Evolutionary conservation across 2,329 filamentous ascomycete species (phyloP), one percentile per base, ranked within the genome.

Genomic region (Penicillium sp.): DNA sequence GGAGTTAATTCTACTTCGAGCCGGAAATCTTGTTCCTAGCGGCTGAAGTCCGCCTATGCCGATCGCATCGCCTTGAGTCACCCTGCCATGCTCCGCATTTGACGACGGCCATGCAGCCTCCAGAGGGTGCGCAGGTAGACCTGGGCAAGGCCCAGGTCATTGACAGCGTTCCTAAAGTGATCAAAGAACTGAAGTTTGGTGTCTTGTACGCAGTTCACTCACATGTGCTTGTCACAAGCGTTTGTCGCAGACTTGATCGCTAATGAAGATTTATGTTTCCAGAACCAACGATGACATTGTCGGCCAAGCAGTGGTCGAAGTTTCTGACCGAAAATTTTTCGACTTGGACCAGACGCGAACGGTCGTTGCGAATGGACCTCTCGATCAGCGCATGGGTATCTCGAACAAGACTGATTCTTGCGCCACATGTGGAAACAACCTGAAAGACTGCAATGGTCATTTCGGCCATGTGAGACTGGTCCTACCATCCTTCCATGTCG

Each of bases 211-310:
- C 69, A 54, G 56, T 69, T 56, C 72, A 68, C 43, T 50, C 48
- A 31, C 45, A 41, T 36, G 23, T 51, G 49, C 49, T 55, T 51
- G 27, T 38, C 44, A 41, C 43, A 33, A 48, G 16, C 34, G 38
- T 57, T 48, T 57, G 47, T 53, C 53, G 59, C 50, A 41, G 40
- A 57, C 54, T 19, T 44, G 47, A 52, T 64, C 50, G 57, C 65
- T 67, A 64, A 67, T 55, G 16, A 27, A 50, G 27, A 38, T 16
- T 53, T 40, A 29, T 54, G 46, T 47, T 34, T 41, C 19, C 62
- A 92, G 89, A 70, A 96, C 92, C 27, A 92, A 90, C 68, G 90
- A 96, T 72, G 91, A 97, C 70, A 96, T 97, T 65, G 90, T 96
- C 66, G 95, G 93, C 71, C 94, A 99, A 76, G 92, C 90, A 61